phyloP scores from a whole-genome alignment of 1,284 basidiomycete genomes.

The Psilocybe mexicana region DNA sequence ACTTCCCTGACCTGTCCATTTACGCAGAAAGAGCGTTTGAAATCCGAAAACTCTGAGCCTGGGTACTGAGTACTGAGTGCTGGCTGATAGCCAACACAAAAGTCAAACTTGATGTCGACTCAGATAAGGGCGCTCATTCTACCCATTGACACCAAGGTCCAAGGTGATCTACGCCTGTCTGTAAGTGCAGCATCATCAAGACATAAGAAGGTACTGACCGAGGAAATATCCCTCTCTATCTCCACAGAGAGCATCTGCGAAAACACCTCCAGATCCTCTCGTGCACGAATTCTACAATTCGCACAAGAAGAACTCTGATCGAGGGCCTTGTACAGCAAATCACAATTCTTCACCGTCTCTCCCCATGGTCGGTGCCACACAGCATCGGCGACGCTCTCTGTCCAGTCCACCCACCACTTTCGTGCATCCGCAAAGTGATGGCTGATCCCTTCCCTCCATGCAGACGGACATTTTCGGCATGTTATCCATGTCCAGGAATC shows the following conservation, averaged over 20 bases:
- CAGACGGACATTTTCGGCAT: constrained; percentile 25
- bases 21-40: too few species aligned
- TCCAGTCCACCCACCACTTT: constrained; percentile 34
- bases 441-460: constrained; percentile 16
- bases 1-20: too few species aligned
- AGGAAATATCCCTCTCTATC: constrained; percentile 31
- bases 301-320: constrained; percentile 24
- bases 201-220: constrained; percentile 17
- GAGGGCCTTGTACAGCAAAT: constrained; percentile 24
- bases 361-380: constrained; percentile 30
- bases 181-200: background rate
- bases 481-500: constrained; percentile 32
- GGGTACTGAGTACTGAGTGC: too few species aligned
- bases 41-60: too few species aligned
- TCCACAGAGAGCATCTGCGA: constrained; percentile 29
- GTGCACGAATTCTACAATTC: constrained; percentile 25
- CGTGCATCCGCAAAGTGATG: constrained; percentile 22
- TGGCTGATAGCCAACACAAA: too few species aligned
- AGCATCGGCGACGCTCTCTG: constrained; percentile 26
- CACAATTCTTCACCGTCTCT: constrained; percentile 31
- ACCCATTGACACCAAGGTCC: constrained; percentile 26
- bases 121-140: constrained; percentile 9
- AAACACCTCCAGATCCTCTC: constrained; percentile 29
- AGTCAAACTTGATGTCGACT: too few species aligned
- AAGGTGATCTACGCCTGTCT: constrained; percentile 20